Percentiles rank a stretch among this genome's conserved stretches.
Conservation (phyloP, 2,329 filamentous ascomycete genomes). For the Hymenoscyphus salicellus region DNA sequence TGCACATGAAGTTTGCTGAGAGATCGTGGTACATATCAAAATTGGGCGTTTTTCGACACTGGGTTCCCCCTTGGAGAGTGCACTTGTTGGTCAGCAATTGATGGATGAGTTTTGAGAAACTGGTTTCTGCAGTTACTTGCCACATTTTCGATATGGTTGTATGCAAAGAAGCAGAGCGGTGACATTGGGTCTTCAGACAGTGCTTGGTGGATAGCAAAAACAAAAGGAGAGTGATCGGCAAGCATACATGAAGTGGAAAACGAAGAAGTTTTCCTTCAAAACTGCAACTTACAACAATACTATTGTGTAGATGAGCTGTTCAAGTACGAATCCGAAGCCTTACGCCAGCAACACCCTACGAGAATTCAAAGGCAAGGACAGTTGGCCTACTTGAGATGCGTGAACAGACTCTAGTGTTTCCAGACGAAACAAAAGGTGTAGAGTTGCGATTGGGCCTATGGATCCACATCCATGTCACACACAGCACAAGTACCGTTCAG, state of each 20-base stretch:
- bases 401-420: background rate
- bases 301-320: background rate
- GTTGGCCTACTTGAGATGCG: background rate
- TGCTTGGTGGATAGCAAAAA: background rate
- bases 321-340: background rate
- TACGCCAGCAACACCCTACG: background rate
- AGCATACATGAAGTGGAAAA: background rate
- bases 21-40: constrained; percentile 1
- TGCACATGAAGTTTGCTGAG: background rate
- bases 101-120: background rate
- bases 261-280: background rate
- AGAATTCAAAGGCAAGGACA: background rate
- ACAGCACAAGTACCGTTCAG: background rate
- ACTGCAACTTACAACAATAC: background rate
- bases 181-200: background rate
- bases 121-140: background rate
- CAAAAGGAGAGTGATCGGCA: background rate
- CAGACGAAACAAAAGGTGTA: background rate
- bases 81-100: background rate
- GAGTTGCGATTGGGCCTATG: background rate
- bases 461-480: background rate
- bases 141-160: background rate
- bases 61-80: background rate
- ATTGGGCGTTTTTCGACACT: background rate
- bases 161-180: background rate